Base-by-base conservation (phyloP, 768 basidiomycete species). In the Glaciozyma martinii region DNA sequence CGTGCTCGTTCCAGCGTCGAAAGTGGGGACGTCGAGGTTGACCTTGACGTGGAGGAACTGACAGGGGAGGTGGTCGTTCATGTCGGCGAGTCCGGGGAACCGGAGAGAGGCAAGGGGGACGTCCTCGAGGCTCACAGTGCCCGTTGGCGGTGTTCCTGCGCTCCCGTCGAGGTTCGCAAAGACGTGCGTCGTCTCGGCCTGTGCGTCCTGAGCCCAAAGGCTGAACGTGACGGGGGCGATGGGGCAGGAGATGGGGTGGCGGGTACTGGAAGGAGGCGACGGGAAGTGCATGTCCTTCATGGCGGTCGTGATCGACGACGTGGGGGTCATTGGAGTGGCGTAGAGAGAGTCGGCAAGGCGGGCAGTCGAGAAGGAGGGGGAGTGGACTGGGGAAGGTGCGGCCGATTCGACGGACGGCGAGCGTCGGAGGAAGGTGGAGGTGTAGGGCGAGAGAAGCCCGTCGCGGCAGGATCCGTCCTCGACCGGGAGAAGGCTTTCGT, bases 1-100 rank as follows among this genome's bases (percentile, higher is more conserved):
- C 21, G 23, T 52, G 42, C 63, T 53, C 32, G 19, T n/a, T 1
- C 46, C 32, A 19, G 40, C 57, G 59, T 50, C 27, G 27, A 56
- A 9, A 2, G 27, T 59, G 6, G 71, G 72, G 27, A 72, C 42
- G 50, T 59, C 58, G 44, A 73, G 61, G 49, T 60, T 49, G 59
- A 71, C 44, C 21, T 66, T 57, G 54, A 67, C 49, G 63, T 73
- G 69, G 16, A 73, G 57, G 69, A 72, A 73, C 55, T 70, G 71
- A 59, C 71, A 73, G 21, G 71, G 67, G 19, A 71, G 63, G 50
- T 63, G 59, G 57, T 71, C 66, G 63, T 61, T 44, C 72, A 73
- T 73, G 25, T 18, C 54, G 19, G 29, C 52, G n/a, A 73, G 61
- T 42, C 30, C 25, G 9, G 64, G 56, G 62, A 65, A 73, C 7